A percentile compares a stretch with the other conserved stretches of the same genome.
phyloP scores from a whole-genome alignment of 257 asterid species.

The Solanum sejunctum region DNA sequence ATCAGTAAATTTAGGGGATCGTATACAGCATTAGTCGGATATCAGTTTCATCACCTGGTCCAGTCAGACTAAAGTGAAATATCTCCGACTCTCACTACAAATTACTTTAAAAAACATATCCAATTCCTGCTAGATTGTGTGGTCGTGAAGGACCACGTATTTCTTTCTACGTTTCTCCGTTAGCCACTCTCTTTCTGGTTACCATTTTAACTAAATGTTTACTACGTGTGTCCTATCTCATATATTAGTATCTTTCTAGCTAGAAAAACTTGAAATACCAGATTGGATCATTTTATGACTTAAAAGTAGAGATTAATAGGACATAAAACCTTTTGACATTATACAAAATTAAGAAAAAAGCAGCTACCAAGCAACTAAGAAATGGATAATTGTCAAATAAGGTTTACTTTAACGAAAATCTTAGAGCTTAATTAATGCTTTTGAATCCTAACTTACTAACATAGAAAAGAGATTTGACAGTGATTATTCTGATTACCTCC shows the following conservation, averaged over 20 bases:
- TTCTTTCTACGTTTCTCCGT: not conserved
- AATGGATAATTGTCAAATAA: not conserved
- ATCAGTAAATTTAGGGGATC: not conserved
- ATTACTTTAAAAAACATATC: not conserved
- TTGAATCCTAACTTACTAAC: not conserved
- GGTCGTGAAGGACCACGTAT: not conserved
- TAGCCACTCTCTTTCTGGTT: not conserved
- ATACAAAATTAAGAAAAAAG: not conserved
- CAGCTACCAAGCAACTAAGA: not conserved
- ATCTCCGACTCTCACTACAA: not conserved
- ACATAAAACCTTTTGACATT: not conserved
- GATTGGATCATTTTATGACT: not conserved
- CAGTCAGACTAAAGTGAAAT: not conserved
- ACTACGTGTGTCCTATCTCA: not conserved
- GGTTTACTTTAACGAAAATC: not conserved
- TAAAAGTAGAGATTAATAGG: not conserved
- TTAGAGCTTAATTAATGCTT: not conserved
- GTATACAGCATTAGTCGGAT: not conserved
- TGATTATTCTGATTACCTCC: conserved; percentile 33
- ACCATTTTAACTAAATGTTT: not conserved
- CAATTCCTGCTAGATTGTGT: not conserved
- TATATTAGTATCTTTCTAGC: not conserved
- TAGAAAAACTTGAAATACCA: not conserved
- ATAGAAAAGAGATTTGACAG: not conserved
- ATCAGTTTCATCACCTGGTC: not conserved